Conservation (phyloP, 768 basidiomycete species). For the Naganishia vishniacii region DNA sequence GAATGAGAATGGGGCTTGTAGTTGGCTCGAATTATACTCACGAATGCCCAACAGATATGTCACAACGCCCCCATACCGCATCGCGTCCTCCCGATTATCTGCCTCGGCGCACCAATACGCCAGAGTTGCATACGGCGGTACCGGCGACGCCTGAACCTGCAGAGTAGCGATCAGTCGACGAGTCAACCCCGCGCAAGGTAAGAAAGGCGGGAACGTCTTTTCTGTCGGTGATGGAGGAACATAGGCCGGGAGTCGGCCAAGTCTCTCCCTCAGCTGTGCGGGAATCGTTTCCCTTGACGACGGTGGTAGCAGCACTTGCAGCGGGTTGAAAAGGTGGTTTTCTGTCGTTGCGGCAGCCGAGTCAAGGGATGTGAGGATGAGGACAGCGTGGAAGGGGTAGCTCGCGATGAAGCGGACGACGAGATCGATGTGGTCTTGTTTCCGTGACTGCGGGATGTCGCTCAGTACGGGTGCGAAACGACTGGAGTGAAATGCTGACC, state of each 20-base stretch:
- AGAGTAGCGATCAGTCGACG: not conserved
- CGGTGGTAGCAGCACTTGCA: constrained; percentile 2
- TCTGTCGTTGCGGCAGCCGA: constrained; percentile 18
- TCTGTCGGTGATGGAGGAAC: not conserved
- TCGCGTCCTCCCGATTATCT: constrained; percentile 24
- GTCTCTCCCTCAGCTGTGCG: not conserved
- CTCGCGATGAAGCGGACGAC: not conserved
- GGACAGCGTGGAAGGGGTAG: constrained; percentile 12
- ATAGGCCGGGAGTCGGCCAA: not conserved
- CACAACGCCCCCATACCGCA: not conserved
- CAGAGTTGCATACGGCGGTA: constrained; percentile 6
- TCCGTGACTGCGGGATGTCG: not conserved
- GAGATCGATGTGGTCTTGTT: constrained; percentile 21
- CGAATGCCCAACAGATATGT: constrained; percentile 16
- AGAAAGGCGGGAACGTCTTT: not conserved
- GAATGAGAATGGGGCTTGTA: too few relatives aligned
- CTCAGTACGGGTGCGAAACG: not conserved
- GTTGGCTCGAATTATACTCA: not conserved
- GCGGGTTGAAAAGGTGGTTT: constrained; percentile 10
- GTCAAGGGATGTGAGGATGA: constrained; percentile 22
- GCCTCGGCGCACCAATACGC: constrained; percentile 21
- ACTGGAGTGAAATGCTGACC: not conserved
- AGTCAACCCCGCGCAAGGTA: not conserved
- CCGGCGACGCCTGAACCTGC: not conserved
- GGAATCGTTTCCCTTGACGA: not conserved